These are phyloP conservation scores for Neolentinus lepideus DNA, from an alignment of 1,284 basidiomycete genomes.

Conservation along the genomic window DNA sequence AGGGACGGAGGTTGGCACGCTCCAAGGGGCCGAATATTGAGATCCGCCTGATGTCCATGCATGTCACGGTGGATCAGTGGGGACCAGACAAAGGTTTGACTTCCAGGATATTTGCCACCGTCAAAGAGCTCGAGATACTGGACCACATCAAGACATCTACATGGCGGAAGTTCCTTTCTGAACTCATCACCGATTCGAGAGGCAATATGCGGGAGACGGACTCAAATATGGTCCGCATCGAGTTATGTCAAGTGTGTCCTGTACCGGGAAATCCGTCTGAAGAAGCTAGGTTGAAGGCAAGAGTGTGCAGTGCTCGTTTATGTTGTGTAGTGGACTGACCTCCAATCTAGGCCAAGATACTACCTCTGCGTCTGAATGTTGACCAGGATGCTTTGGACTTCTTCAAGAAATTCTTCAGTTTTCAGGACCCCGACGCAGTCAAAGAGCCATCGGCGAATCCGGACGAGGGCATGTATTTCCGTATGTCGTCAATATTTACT, in stretches of 20 bases:
- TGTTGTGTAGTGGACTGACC: not conserved
- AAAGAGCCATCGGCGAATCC: conserved; percentile 24
- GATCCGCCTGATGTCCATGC: conserved; percentile 64
- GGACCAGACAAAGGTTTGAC: conserved; percentile 47
- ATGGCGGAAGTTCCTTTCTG: conserved; percentile 95
- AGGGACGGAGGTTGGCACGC: conserved; percentile 63
- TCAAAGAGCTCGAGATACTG: conserved; percentile 79
- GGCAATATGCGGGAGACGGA: conserved; percentile 86
- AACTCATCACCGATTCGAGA: conserved; percentile 71
- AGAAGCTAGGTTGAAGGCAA: conserved; percentile 78
- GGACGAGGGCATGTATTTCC: conserved; percentile 63
- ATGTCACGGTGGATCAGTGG: conserved; percentile 65
- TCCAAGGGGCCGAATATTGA: conserved; percentile 82
- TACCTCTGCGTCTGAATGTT: conserved; percentile 88
- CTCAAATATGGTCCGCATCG: conserved; percentile 89
- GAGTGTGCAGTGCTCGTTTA: conserved; percentile 16
- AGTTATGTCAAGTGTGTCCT: conserved; percentile 70
- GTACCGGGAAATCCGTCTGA: conserved; percentile 58
- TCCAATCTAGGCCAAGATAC: conserved; percentile 67
- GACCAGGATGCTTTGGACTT: conserved; percentile 99
- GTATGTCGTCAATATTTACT: conserved; percentile 33
- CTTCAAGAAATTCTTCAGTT: conserved; percentile 92
- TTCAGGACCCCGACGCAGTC: conserved; percentile 54
- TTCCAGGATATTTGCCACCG: conserved; percentile 59
- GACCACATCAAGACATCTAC: conserved; percentile 98